Conservation (phyloP, 371 early-diverging fungal species). For the Zopfochytrium polystomum region DNA sequence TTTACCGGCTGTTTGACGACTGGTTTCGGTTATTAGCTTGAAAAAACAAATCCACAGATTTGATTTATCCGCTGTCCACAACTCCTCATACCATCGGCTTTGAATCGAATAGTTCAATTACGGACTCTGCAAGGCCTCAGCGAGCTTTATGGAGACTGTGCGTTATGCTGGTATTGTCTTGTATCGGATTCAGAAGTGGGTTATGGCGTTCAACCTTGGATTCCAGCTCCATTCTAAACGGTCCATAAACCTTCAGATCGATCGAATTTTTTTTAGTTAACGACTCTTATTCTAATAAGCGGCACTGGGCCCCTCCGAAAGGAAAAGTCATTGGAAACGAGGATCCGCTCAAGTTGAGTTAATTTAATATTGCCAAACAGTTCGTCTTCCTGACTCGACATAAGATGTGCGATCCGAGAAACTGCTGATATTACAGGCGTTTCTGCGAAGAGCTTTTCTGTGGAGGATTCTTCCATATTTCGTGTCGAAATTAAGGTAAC, state of each 20-base stretch:
- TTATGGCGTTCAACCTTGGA: neutral
- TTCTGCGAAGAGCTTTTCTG: constrained; percentile 63
- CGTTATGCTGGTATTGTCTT: constrained; percentile 18
- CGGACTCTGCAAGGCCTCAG: no score
- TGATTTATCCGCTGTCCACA: no score
- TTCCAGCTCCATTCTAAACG: neutral
- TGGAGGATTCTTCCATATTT: constrained; percentile 63
- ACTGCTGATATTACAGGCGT: constrained; percentile 72
- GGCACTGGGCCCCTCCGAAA: constrained; percentile 84
- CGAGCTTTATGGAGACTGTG: constrained; percentile 8
- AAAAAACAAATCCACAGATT: no score
- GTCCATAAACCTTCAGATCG: constrained; percentile 38
- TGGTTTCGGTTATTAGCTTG: no score
- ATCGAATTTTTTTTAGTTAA: constrained; percentile 81
- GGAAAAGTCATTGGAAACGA: constrained; percentile 75
- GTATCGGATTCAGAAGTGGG: constrained; percentile 15
- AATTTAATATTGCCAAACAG: neutral
- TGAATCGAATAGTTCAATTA: no score
- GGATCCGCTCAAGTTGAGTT: constrained; percentile 74
- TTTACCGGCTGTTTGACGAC: no score
- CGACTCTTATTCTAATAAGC: constrained; percentile 75
- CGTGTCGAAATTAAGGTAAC: constrained; percentile 64
- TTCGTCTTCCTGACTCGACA: constrained; percentile 6
- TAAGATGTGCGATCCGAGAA: constrained; percentile 76
- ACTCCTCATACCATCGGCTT: no score